A percentile compares a stretch with the other conserved stretches of the same genome.
Conservation (phyloP, 208 protist genomes). For the Crithidia bombi region DNA sequence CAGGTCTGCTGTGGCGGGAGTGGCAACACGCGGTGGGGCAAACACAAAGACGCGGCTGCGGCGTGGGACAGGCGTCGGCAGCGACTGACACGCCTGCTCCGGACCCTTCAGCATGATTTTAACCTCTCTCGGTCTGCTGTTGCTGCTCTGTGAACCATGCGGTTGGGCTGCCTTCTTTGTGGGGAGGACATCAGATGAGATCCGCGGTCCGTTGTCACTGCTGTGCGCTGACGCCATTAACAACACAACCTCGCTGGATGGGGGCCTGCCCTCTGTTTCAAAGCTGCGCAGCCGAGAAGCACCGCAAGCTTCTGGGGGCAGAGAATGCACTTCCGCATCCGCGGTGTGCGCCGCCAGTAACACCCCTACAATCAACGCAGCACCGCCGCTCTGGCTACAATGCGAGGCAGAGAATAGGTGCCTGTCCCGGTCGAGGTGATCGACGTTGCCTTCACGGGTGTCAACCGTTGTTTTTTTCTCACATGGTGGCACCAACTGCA, state of each 20-base stretch:
- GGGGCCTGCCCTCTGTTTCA: no score
- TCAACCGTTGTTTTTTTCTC: no score
- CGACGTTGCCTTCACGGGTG: no score
- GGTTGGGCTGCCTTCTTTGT: background rate
- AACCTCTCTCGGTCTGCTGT: background rate
- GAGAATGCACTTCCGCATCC: background rate
- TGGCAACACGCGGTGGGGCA: slow-evolving; percentile 9
- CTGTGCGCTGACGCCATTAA: slow-evolving; percentile 7
- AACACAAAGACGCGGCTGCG: slow-evolving; percentile 23
- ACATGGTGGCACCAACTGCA: no score
- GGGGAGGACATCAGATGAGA: background rate
- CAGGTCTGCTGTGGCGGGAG: slow-evolving; percentile 11
- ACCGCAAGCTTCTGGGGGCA: background rate
- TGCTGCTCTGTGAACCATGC: background rate
- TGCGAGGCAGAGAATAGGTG: background rate
- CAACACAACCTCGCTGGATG: background rate
- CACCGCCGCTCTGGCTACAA: background rate
- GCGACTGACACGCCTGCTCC: slow-evolving; percentile 12
- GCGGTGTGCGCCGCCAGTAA: background rate
- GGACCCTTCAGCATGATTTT: background rate
- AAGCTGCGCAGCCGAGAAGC: no score
- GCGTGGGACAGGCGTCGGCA: slow-evolving; percentile 3
- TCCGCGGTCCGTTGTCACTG: slow-evolving; percentile 2
- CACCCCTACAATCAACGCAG: slow-evolving; percentile 12
- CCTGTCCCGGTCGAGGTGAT: background rate